These are phyloP conservation scores for Dendryphion nanum DNA, from an alignment of 2,329 filamentous ascomycete genomes.

Conservation along the genomic window DNA sequence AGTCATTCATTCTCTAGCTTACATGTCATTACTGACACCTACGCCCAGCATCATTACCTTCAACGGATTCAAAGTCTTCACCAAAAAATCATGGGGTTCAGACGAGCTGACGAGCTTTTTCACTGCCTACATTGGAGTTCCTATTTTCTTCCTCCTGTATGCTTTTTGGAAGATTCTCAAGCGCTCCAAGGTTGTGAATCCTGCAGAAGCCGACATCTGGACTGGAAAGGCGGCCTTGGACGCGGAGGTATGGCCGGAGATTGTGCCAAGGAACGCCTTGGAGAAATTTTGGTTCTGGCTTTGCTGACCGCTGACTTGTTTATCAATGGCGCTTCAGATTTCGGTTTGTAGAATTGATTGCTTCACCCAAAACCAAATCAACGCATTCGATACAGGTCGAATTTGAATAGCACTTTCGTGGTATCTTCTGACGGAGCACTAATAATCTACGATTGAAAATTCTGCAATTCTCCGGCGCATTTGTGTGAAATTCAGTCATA, in stretches of 20 bases:
- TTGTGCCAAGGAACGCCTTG: conserved; percentile 42
- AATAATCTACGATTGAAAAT: too few species aligned
- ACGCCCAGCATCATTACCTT: conserved; percentile 55
- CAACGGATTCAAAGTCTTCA: conserved; percentile 63
- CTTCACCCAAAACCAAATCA: too few species aligned
- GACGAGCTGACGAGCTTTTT: conserved; percentile 46
- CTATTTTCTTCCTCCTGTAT: conserved; percentile 48
- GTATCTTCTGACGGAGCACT: too few species aligned
- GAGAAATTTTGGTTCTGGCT: conserved; percentile 52
- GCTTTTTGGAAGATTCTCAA: conserved; percentile 65
- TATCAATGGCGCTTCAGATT: too few species aligned
- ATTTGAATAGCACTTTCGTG: too few species aligned
- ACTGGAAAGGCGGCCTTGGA: conserved; percentile 1
- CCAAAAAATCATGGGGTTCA: conserved; percentile 37
- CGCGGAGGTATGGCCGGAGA: conserved; percentile 41
- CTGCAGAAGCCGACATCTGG: neutral
- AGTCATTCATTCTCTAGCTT: neutral
- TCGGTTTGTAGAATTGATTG: too few species aligned
- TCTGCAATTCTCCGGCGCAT: too few species aligned
- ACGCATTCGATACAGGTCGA: too few species aligned
- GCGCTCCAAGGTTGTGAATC: conserved; percentile 48
- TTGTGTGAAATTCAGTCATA: too few species aligned
- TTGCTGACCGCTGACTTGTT: too few species aligned
- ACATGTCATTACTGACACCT: neutral
- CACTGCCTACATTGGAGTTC: conserved; percentile 49